Evolutionary conservation across 805 yeast species (phyloP).

Genomic region (Yarrowia divulgata): DNA sequence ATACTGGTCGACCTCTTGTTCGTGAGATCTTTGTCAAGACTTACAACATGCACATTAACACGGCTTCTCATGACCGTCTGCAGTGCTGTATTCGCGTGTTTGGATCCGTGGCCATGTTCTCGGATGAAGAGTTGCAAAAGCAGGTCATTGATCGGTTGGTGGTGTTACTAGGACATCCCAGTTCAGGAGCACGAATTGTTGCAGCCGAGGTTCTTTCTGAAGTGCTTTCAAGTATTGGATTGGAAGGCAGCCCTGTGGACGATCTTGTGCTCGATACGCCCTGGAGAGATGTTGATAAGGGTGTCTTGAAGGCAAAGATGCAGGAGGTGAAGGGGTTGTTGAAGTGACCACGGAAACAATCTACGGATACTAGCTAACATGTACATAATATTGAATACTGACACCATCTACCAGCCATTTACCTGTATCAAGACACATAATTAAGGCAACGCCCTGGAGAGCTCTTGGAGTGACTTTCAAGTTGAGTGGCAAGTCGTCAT

Average conservation of each 20-base stretch:
- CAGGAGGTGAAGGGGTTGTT: not conserved
- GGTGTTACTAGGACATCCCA: constrained; percentile 7
- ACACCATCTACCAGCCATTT: no score
- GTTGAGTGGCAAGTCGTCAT: no score
- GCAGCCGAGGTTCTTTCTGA: constrained; percentile 18
- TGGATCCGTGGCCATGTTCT: constrained; percentile 2
- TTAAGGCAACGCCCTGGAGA: no score
- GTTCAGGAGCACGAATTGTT: not conserved
- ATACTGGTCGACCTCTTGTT: constrained; percentile 54
- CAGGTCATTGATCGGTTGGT: constrained; percentile 20
- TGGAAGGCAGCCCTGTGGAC: not conserved
- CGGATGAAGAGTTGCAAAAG: not conserved
- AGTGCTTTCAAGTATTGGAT: not conserved
- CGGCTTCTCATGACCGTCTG: constrained; percentile 43
- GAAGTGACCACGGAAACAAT: not conserved
- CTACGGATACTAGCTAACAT: no score
- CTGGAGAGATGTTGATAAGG: constrained; percentile 27
- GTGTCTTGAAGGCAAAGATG: not conserved
- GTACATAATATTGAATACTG: no score
- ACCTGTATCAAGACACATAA: no score
- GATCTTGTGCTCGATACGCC: constrained; percentile 21
- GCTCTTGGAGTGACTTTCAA: no score
- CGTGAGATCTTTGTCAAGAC: constrained; percentile 51
- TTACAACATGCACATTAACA: constrained; percentile 64
- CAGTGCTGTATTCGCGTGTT: constrained; percentile 32